Evolutionary conservation across 352 stramenopile species (phyloP).

Genomic region (Phytopythium oedochilum): DNA sequence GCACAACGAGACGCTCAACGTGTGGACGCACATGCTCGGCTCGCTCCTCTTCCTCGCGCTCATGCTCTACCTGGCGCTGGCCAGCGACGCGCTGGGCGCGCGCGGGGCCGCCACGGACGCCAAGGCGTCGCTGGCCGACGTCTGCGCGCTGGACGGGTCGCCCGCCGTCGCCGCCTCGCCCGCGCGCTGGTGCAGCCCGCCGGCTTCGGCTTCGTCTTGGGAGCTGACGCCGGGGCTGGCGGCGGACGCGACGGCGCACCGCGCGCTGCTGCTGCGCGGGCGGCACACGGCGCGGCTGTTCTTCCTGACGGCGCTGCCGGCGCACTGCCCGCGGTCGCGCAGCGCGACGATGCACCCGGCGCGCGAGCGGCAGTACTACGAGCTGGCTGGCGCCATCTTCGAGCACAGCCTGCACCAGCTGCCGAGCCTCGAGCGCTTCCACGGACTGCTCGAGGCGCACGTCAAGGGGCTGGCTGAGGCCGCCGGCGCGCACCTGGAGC

Average conservation of each 20-base stretch:
- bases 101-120: neutral
- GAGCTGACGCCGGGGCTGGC: too few relatives aligned
- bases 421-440: constrained; percentile 75
- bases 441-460: constrained; percentile 67
- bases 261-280: constrained; percentile 35
- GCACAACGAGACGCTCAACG: constrained; percentile 88
- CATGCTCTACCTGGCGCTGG: constrained; percentile 71
- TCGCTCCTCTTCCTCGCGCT: constrained; percentile 82
- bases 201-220: too few relatives aligned
- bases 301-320: constrained; percentile 28
- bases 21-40: constrained; percentile 86
- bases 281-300: constrained; percentile 51
- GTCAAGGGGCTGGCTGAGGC: constrained; percentile 64
- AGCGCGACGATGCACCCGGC: constrained; percentile 6
- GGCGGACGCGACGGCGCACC: constrained; percentile 6
- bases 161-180: constrained; percentile 9
- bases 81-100: constrained; percentile 31
- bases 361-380: constrained; percentile 51
- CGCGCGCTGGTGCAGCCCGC: constrained; percentile 20
- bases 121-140: neutral
- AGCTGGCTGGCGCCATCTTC: constrained; percentile 76
- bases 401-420: constrained; percentile 84
- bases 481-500: constrained; percentile 60
- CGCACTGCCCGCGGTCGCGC: constrained; percentile 32
- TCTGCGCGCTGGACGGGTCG: neutral